phyloP scores from a whole-genome alignment of 805 yeast genomes.

The Saccharomyces paradoxus region DNA sequence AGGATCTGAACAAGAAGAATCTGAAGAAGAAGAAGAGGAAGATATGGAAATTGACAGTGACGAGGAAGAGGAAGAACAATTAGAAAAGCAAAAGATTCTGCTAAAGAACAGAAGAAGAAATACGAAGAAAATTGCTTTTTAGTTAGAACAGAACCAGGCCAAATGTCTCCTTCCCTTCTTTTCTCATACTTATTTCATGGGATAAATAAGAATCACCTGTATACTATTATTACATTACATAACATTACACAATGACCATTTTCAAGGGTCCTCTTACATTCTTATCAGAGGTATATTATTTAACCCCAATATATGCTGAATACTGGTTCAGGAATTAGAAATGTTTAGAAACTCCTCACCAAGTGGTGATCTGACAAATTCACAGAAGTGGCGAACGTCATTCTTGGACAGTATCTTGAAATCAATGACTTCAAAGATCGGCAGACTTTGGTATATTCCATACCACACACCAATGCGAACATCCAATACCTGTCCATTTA shows the following conservation, averaged over 20 bases:
- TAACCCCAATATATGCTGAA: too few relatives aligned
- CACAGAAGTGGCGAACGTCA: constrained; percentile 9
- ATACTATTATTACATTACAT: constrained; percentile 5
- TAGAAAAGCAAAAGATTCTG: constrained; percentile 54
- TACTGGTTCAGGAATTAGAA: background rate
- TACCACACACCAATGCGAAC: constrained; percentile 9
- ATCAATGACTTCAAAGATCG: constrained; percentile 11
- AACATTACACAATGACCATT: background rate
- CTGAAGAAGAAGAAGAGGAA: constrained; percentile 40
- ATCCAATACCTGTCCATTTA: constrained; percentile 13
- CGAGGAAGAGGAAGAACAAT: constrained; percentile 43
- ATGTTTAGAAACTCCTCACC: constrained; percentile 3
- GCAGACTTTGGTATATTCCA: background rate
- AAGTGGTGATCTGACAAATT: constrained; percentile 3
- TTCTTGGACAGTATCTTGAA: constrained; percentile 4
- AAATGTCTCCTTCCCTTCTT: background rate
- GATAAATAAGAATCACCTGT: background rate
- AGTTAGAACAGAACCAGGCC: constrained; percentile 1
- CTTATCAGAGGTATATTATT: background rate
- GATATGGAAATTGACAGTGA: constrained; percentile 42
- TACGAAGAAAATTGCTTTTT: constrained; percentile 36
- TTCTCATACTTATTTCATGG: constrained; percentile 1
- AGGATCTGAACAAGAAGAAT: constrained; percentile 37
- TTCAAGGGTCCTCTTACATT: constrained; percentile 1
- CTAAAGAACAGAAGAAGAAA: constrained; percentile 41